Evolutionary conservation across 768 basidiomycete species (phyloP).

Genomic region (Leccinum subgranulosum): DNA sequence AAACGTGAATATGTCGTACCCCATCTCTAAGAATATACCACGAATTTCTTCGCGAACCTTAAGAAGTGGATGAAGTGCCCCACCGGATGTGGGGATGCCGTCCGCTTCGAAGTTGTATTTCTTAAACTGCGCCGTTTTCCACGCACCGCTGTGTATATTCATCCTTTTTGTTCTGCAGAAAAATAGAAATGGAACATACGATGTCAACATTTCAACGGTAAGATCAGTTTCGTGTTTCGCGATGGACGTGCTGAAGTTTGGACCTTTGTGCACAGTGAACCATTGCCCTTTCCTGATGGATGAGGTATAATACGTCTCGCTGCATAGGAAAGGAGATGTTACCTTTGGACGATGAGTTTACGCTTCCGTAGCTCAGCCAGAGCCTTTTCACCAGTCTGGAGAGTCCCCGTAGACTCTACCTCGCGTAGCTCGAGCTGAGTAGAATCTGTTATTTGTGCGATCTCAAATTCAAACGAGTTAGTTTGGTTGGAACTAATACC

Average conservation of each 20-base stretch:
- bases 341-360: slow-evolving; percentile 86
- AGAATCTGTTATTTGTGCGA: slow-evolving; percentile 60
- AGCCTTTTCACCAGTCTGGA: slow-evolving; percentile 73
- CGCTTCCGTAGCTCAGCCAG: slow-evolving; percentile 89
- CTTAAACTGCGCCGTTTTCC: slow-evolving; percentile 93
- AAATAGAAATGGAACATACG: slow-evolving; percentile 47
- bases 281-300: slow-evolving; percentile 84
- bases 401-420: slow-evolving; percentile 68
- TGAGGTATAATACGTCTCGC: slow-evolving; percentile 2
- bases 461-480: slow-evolving; percentile 38
- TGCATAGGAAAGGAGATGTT: neutral
- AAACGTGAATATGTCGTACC: slow-evolving; percentile 48
- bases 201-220: slow-evolving; percentile 90
- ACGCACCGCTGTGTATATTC: slow-evolving; percentile 64
- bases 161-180: neutral
- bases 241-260: slow-evolving; percentile 84
- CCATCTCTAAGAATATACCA: slow-evolving; percentile 99
- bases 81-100: slow-evolving; percentile 84
- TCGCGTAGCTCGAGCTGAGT: slow-evolving; percentile 75
- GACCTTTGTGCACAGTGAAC: slow-evolving; percentile 86
- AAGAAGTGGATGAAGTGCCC: slow-evolving; percentile 91
- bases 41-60: slow-evolving; percentile 98
- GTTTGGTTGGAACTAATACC: neutral
- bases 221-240: slow-evolving; percentile 95
- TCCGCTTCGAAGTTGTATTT: slow-evolving; percentile 99